phyloP scores from a whole-genome alignment of 1,284 basidiomycete genomes.

The Ceratobasidium sp. region DNA sequence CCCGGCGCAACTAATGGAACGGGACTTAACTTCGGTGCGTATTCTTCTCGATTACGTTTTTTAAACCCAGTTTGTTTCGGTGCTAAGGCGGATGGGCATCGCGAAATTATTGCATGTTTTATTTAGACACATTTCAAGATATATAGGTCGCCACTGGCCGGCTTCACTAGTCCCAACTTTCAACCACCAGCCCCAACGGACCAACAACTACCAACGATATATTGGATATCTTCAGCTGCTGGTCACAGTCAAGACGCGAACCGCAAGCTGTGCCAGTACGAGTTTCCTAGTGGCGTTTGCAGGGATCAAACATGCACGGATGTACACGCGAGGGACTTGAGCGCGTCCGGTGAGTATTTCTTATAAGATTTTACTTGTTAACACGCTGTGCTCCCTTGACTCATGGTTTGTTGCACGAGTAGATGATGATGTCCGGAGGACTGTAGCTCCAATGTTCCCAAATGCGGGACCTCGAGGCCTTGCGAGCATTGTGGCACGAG shows the following conservation, averaged over 20 bases:
- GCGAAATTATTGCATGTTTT: slow-evolving; percentile 11
- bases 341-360: slow-evolving; percentile 34
- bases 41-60: neutral
- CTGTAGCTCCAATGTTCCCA: slow-evolving; percentile 33
- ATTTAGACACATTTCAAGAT: slow-evolving; percentile 43
- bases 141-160: slow-evolving; percentile 35
- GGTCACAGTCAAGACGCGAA: slow-evolving; percentile 20
- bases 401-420: slow-evolving; percentile 5
- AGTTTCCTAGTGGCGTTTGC: slow-evolving; percentile 36
- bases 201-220: slow-evolving; percentile 31
- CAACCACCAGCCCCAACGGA: slow-evolving; percentile 35
- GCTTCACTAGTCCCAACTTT: slow-evolving; percentile 34
- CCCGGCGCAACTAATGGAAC: neutral
- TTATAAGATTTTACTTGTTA: neutral
- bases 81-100: slow-evolving; percentile 33
- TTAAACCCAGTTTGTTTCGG: slow-evolving; percentile 13
- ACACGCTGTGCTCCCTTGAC: neutral
- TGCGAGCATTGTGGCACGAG: slow-evolving; percentile 12
- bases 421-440: slow-evolving; percentile 33
- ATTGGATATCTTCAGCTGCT: slow-evolving; percentile 34
- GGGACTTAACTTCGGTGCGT: slow-evolving; percentile 17
- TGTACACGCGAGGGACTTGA: slow-evolving; percentile 27
- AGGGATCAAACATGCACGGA: slow-evolving; percentile 35
- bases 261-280: slow-evolving; percentile 38
- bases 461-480: slow-evolving; percentile 31